Base-by-base conservation (phyloP, 2,329 filamentous ascomycete genomes). In the Colletotrichum caudatum region DNA sequence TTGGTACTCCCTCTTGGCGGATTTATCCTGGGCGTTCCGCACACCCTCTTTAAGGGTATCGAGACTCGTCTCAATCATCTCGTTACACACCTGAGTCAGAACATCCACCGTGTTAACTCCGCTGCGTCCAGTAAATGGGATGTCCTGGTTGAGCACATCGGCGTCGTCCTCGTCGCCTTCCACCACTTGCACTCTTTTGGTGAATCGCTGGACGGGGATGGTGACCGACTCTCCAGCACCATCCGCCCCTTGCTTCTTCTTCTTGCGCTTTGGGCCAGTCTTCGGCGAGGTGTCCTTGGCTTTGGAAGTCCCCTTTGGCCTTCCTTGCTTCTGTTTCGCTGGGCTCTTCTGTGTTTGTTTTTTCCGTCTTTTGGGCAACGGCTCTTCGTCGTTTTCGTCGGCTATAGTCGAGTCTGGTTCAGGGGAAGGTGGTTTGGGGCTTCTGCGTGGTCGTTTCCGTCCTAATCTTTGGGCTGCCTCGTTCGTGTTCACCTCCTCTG, bases 41-140 rank as follows among this genome's bases (percentile, higher is more conserved):
- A 76, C 62, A 23, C 78, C 79, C 41, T 86, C 83, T 54, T 85
- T 80, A 2, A 90, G 78, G 59, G 84, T 84, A 1, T 81, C 80
- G 41, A 91, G 77, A 18, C 83, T 86, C 2, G 83, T 80, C n/a
- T 83, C 83, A 26, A 91, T 82, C 41, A 91, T 84, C 75, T 92
- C 89, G 44, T 89, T 85, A 76, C 88, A 91, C 18, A 91, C 83
- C 73, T 90, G 86, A 7, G 86, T 83, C 48, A 92, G 82, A 1
- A 92, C 89, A 74, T 92, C 90, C 2, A 92, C 82, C 0, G 87
- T 84, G 59, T 89, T 92, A 74, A 91, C 89, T 57, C 88, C 88
- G 29, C 82, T 80, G 20, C 85, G 84, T 74, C 85, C 87, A 0
- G 84, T 81, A 72, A 87, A 88, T 0, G 88, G 87, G 2, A 90